phyloP scores from a whole-genome alignment of 768 basidiomycete genomes.

The Tylopilus sp. region DNA sequence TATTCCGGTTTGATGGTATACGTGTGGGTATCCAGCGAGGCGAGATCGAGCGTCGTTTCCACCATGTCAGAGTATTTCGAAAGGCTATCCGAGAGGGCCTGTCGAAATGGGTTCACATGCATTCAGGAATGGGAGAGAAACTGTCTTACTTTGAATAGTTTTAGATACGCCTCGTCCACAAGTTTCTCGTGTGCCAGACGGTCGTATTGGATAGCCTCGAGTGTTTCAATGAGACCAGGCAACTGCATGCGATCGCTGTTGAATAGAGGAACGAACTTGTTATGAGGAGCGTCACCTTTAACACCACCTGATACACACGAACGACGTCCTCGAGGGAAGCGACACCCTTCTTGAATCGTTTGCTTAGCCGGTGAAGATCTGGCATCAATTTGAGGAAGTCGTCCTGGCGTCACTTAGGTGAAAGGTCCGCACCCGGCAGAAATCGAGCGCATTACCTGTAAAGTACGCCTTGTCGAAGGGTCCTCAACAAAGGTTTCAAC shows the following conservation, averaged over 20 bases:
- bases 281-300: conserved; percentile 50
- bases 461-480: conserved; percentile 57
- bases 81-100: conserved; percentile 65
- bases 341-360: conserved; percentile 81
- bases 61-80: conserved; percentile 90
- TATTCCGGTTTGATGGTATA: conserved; percentile 93
- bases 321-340: conserved; percentile 94
- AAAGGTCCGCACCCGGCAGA: neutral
- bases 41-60: conserved; percentile 90
- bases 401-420: conserved; percentile 46
- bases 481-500: conserved; percentile 87
- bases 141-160: conserved; percentile 50
- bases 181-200: conserved; percentile 49
- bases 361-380: conserved; percentile 87
- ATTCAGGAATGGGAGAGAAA: neutral
- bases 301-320: conserved; percentile 88
- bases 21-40: conserved; percentile 79
- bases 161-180: conserved; percentile 66
- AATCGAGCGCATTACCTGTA: conserved; percentile 56
- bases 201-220: conserved; percentile 49
- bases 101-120: neutral
- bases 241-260: conserved; percentile 44
- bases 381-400: conserved; percentile 90
- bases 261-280: neutral
- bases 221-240: conserved; percentile 64